Evolutionary conservation across 2,329 filamentous ascomycete genomes (phyloP), one percentile per base, ranked within the genome.

Genomic region (Ophiobolus disseminans): DNA sequence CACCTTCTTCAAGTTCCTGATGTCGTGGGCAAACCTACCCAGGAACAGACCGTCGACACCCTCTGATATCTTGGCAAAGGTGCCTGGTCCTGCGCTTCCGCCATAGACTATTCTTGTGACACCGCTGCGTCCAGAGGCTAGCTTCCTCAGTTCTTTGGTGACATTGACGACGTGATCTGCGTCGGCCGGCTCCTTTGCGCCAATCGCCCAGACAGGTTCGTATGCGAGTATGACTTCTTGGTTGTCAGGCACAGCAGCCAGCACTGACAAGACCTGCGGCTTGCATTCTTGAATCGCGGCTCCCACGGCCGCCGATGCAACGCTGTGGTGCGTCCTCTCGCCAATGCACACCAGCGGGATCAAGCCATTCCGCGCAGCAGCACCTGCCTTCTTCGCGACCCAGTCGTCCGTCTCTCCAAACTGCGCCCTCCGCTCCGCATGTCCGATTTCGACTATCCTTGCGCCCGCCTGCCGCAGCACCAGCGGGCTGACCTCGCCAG

Each of bases 161-260:
- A 94, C 89, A 28, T 78, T 81, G 3, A 87, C 81, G 0, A 95
- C 88, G 66, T 95, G 87, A 53, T 86, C 85, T 14, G 86, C 82
- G 6, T 81, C 81, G 0, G 90, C 90, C 2, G 90, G 90, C 63
- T 86, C 78, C 1, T 81, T 77, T 8, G 89, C 86, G 0, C 90
- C 90, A 71, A 94, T 95, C 1, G 90, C 90, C 90, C 90, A 95
- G 1, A 94, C 89, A 6, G 90, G 90, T 76, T 95, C 90, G 66
- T 95, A 95, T 1, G 90, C 90, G 48, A 95, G 80, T 5, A 93
- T 82, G 4, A 94, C 81, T 38, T 91, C 86, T 0, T 85, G 82
- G 13, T 84, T 78, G 9, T 77, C 76, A 0, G 85, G 80, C 6
- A 93, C 76, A 0, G 78, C 81, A 1, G 75, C 75, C 41, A 94